A percentile compares a stretch with the other conserved stretches of the same genome.
Evolutionary conservation across 179 eudicot genomes (phyloP).

Genomic region (Corrigiola litoralis): DNA sequence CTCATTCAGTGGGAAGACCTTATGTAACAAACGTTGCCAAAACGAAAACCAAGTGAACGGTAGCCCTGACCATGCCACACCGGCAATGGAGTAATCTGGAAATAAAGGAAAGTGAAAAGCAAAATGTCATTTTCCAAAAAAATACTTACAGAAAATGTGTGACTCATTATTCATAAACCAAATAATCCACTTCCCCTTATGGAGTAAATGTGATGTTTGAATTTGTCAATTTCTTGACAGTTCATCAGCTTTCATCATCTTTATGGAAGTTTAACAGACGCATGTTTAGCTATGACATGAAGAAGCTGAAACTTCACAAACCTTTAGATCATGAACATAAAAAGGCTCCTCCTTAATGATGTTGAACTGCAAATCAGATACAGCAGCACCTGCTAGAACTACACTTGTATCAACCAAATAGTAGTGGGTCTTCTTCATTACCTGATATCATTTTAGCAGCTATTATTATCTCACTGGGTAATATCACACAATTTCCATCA

Average conservation of each 20-base stretch:
- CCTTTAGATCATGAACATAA: slow-evolving; percentile 69
- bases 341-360: slow-evolving; percentile 84
- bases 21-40: slow-evolving; percentile 90
- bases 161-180: not conserved
- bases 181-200: not conserved
- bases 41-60: slow-evolving; percentile 91
- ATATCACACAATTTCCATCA: not conserved
- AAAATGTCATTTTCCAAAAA: not conserved
- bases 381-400: slow-evolving; percentile 87
- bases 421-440: slow-evolving; percentile 97
- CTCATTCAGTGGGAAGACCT: slow-evolving; percentile 42
- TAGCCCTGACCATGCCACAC: slow-evolving; percentile 95
- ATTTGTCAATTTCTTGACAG: too few relatives aligned
- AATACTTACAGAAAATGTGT: too few relatives aligned
- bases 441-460: slow-evolving; percentile 45
- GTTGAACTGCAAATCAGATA: slow-evolving; percentile 82
- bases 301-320: slow-evolving; percentile 20
- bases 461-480: not conserved
- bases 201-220: too few relatives aligned
- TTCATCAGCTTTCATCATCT: too few relatives aligned
- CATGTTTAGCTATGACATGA: not conserved
- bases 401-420: slow-evolving; percentile 89
- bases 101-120: not conserved
- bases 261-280: not conserved
- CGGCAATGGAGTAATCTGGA: slow-evolving; percentile 90